Conservation (phyloP, 345 rosid genomes). For the Passiflora organensis region DNA sequence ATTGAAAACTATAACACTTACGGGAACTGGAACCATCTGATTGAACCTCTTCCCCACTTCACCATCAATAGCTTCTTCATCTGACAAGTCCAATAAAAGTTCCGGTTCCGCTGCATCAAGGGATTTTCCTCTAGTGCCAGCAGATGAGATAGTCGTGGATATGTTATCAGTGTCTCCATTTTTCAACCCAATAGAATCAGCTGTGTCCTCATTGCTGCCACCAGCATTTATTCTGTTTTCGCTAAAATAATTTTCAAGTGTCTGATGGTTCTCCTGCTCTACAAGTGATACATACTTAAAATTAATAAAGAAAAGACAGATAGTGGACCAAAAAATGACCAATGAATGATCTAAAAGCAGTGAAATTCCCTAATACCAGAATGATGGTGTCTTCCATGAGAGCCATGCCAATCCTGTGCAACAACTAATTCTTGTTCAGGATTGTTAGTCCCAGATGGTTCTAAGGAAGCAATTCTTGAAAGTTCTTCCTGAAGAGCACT, state of each 20-base stretch:
- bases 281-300: constrained; percentile 5
- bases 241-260: background rate
- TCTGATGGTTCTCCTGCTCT: constrained; percentile 30
- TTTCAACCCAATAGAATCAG: constrained; percentile 9
- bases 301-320: constrained; percentile 6
- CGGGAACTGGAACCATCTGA: constrained; percentile 68
- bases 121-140: constrained; percentile 22
- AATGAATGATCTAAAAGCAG: constrained; percentile 9
- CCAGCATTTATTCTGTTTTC: background rate
- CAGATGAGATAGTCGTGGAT: constrained; percentile 15
- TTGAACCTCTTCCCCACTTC: constrained; percentile 67
- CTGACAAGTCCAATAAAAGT: constrained; percentile 37
- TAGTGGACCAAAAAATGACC: background rate
- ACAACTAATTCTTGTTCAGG: constrained; percentile 43
- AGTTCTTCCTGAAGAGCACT: constrained; percentile 69
- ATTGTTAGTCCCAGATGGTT: constrained; percentile 37
- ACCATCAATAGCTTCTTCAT: constrained; percentile 56
- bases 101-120: constrained; percentile 27
- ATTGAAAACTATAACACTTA: constrained; percentile 27
- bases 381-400: constrained; percentile 17
- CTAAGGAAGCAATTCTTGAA: constrained; percentile 51
- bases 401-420: constrained; percentile 55
- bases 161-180: constrained; percentile 24
- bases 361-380: constrained; percentile 23
- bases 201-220: constrained; percentile 9